A percentile compares a stretch with the other conserved stretches of the same genome.
These are phyloP conservation scores for Cydonia oblonga DNA, from an alignment of 331 rosid species.

Conservation along the genomic window DNA sequence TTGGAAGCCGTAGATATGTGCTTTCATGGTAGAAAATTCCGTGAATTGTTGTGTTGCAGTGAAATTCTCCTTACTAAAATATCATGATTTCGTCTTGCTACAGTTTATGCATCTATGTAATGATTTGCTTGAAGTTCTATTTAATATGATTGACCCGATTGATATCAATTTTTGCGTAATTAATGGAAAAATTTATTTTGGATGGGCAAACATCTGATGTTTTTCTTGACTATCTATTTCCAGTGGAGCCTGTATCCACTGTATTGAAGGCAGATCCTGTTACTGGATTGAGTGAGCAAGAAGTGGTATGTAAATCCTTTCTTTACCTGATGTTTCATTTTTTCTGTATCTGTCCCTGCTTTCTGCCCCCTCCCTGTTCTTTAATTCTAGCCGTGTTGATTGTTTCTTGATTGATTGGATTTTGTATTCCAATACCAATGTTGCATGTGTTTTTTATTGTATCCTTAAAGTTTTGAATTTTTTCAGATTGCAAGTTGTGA, in stretches of 20 bases:
- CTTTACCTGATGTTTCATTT: neutral
- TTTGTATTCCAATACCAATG: neutral
- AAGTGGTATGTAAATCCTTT: slow-evolving; percentile 24
- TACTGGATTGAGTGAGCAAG: slow-evolving; percentile 19
- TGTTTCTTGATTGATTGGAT: neutral
- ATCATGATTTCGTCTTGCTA: too few relatives aligned
- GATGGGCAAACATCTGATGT: neutral
- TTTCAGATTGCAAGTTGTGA: neutral
- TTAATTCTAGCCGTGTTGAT: too few relatives aligned
- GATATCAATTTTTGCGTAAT: neutral
- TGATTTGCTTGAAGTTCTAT: neutral
- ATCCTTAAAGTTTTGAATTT: neutral
- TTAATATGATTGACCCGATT: neutral
- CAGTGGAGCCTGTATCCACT: slow-evolving; percentile 27
- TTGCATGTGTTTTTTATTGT: neutral
- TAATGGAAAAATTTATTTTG: neutral
- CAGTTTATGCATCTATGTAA: neutral
- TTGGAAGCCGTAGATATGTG: neutral
- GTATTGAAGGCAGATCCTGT: slow-evolving; percentile 16
- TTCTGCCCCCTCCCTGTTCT: too few relatives aligned
- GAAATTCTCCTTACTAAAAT: neutral
- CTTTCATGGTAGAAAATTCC: neutral
- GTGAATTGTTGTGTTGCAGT: neutral
- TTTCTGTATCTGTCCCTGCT: neutral
- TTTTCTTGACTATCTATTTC: slow-evolving; percentile 20